Evolutionary conservation across 352 stramenopile species (phyloP).

Genomic region (Phytophthora brassicae): DNA sequence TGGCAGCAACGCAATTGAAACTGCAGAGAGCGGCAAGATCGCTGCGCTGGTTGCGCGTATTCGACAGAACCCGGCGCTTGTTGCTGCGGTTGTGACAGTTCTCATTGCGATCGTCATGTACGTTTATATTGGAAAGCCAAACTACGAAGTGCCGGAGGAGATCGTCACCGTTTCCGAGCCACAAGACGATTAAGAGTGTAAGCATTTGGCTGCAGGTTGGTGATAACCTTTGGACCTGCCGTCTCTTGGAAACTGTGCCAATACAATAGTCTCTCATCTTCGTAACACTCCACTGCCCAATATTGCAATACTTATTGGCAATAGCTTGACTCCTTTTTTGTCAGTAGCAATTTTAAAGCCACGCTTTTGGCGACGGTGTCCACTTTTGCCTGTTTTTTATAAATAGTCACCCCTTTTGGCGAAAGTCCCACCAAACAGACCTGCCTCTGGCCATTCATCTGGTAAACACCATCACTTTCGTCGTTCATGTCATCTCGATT

Average conservation of each 20-base stretch:
- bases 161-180: background rate
- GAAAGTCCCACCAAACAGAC: too few relatives aligned
- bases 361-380: too few relatives aligned
- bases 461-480: background rate
- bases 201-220: too few relatives aligned
- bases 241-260: too few relatives aligned
- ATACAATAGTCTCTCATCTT: too few relatives aligned
- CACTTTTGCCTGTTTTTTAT: too few relatives aligned
- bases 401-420: too few relatives aligned
- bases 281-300: too few relatives aligned
- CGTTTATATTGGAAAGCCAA: constrained; percentile 57
- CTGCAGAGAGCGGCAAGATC: constrained; percentile 8
- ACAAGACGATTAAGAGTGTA: constrained; percentile 5
- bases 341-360: too few relatives aligned
- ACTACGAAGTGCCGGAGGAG: constrained; percentile 29
- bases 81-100: constrained; percentile 44
- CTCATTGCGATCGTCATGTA: constrained; percentile 67
- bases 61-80: constrained; percentile 40
- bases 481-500: constrained; percentile 13
- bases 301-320: too few relatives aligned
- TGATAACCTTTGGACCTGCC: too few relatives aligned
- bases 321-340: too few relatives aligned
- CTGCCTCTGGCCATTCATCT: constrained; percentile 6
- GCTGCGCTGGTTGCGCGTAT: constrained; percentile 24
- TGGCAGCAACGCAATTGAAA: constrained; percentile 19